Base-by-base conservation (phyloP, 2,329 filamentous ascomycete genomes). In the Nothophoma quercina region DNA sequence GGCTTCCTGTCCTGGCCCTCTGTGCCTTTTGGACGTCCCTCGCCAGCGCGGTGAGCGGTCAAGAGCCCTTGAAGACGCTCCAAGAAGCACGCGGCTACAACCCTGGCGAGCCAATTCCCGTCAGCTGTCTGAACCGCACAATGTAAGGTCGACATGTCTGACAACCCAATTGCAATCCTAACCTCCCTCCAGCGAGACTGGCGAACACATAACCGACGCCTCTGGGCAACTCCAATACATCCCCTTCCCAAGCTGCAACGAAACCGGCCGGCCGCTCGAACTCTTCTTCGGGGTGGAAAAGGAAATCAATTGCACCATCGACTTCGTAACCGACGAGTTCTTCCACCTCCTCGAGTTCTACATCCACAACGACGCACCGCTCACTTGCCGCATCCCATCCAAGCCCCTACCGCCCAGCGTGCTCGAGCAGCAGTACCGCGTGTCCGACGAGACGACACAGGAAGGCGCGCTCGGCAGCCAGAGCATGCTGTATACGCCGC, bases 281-380 rank as follows among this genome's bases (percentile, higher is more conserved):
- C 88, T 99, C 72, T 83, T 85, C 73, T 98, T 96, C 78, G 93
- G 93, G 72, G 77, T 89, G 62, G 90, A 93, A 71, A 75, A 75
- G 61, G 92, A 96, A 72, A 77, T 91, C 63, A 93, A 93, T 78
- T 95, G 90, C 80, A 95, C 90, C 48, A 87, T 95, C 65, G 80
- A 88, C 69, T 83, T 90, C 76, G 82, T 93, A 65, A 82, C 84
- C 66, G 90, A 93, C 72, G 84, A 88, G 32, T 88, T 93, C 81
- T 95, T 91, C 81, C 90, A 95, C 77, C 63, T 93, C 43, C 88
- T 93, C 78, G 90, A 98, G 78, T 98, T 97, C 83, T 98, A 98
- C 82, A 88, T 98, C 74, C 95, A 98, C 82, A 92, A 89, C 79
- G 95, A 99, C 77, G 93, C 92, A 15, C 95, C 95, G 8, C 82